Evolutionary conservation across 2,329 filamentous ascomycete genomes (phyloP).

Genomic region (Aspergillus versicolor): DNA sequence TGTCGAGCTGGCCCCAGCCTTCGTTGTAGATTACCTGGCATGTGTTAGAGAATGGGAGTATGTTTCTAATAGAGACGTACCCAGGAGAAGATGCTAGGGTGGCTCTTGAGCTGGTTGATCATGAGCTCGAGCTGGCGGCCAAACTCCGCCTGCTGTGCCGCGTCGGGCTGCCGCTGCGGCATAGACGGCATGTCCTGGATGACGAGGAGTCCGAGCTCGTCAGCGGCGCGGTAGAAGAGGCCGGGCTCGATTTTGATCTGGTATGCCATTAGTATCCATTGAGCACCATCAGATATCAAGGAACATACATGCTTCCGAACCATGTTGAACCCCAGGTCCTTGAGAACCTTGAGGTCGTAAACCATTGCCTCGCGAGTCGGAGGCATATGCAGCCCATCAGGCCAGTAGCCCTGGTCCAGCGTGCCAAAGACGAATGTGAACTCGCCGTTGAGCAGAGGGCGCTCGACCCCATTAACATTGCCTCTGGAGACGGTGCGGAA

Average conservation of each 20-base stretch:
- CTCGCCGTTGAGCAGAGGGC: conserved; percentile 67
- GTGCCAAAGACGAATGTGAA: conserved; percentile 68
- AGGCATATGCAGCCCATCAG: conserved; percentile 65
- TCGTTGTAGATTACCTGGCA: conserved; percentile 66
- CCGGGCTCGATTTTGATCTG: conserved; percentile 67
- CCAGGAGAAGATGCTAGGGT: conserved; percentile 66
- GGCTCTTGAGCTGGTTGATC: conserved; percentile 62
- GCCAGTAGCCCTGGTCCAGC: conserved; percentile 71
- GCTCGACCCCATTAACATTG: conserved; percentile 56
- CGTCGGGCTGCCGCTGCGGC: conserved; percentile 27
- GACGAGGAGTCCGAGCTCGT: conserved; percentile 64
- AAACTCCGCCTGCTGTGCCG: conserved; percentile 62
- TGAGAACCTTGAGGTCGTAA: conserved; percentile 64
- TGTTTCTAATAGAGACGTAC: conserved; percentile 32
- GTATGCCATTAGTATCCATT: background rate
- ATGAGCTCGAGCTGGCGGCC: conserved; percentile 62
- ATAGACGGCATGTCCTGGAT: conserved; percentile 73
- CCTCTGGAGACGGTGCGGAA: conserved; percentile 64
- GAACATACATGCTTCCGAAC: conserved; percentile 65
- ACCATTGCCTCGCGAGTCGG: conserved; percentile 67
- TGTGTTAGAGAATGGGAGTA: background rate
- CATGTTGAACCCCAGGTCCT: conserved; percentile 68
- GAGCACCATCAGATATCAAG: too few relatives aligned
- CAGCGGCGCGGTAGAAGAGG: conserved; percentile 67
- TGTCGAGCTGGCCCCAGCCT: conserved; percentile 64